Percentiles rank a stretch among this genome's conserved stretches.
phyloP scores from a whole-genome alignment of 1,284 basidiomycete genomes.

The Vanrija humicola region DNA sequence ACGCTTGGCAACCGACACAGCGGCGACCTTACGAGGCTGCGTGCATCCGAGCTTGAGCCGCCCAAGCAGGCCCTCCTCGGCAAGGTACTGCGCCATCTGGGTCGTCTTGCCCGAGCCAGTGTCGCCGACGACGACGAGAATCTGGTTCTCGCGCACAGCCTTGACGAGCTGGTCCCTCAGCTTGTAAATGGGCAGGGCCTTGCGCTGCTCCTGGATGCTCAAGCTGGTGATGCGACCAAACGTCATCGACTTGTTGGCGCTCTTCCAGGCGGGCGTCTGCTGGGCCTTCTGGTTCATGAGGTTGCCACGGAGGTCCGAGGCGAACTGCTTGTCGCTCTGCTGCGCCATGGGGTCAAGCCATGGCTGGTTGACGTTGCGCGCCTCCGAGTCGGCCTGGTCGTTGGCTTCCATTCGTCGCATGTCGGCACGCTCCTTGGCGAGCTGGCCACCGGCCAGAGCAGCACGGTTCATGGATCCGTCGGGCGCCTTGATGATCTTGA shows the following conservation, averaged over 20 bases:
- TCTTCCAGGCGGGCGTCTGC: conserved; percentile 85
- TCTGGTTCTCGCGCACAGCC: conserved; percentile 92
- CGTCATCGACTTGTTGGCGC: conserved; percentile 94
- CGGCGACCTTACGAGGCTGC: conserved; percentile 96
- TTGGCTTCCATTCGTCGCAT: conserved; percentile 90
- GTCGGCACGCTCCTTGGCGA: conserved; percentile 93
- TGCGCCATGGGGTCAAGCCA: conserved; percentile 99
- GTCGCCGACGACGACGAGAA: conserved; percentile 88
- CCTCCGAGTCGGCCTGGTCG: conserved; percentile 88
- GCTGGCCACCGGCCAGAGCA: conserved; percentile 83
- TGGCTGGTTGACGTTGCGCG: conserved; percentile 86
- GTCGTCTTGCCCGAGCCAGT: conserved; percentile 92
- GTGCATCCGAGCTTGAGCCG: conserved; percentile 90
- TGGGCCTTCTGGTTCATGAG: conserved; percentile 56
- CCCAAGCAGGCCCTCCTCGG: conserved; percentile 83
- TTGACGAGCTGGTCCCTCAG: conserved; percentile 86
- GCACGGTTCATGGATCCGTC: conserved; percentile 94
- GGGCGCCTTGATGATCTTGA: conserved; percentile 93
- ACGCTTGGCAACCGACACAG: conserved; percentile 98
- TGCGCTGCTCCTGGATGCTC: conserved; percentile 90
- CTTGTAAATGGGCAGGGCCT: conserved; percentile 90
- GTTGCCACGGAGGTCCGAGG: conserved; percentile 84
- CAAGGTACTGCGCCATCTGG: conserved; percentile 90
- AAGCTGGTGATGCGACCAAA: conserved; percentile 84
- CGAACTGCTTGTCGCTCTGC: conserved; percentile 79